Evolutionary conservation across 495 filamentous ascomycete species (phyloP), one percentile per base, ranked within the genome.

Genomic region (Tetracladium marchalianum): DNA sequence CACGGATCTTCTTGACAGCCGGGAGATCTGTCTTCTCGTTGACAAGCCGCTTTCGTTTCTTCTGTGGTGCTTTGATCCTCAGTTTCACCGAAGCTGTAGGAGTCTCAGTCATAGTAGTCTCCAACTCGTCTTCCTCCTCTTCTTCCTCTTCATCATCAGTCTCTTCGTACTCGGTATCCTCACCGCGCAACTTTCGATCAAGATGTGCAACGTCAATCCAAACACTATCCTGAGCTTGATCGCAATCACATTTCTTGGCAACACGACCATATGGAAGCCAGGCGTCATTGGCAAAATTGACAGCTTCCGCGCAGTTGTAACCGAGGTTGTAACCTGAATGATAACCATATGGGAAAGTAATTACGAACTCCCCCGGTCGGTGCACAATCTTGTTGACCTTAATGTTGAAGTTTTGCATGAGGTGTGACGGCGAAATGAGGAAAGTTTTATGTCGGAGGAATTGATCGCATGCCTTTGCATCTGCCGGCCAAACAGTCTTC

Each of bases 401-500:
- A 67, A 99, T 95, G 49, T 85, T 86, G 65, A 82, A 93, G 45
- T 90, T 80, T 24, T 83, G 82, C 49, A 89, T 82, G 34, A 99
- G 71, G 39, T 90, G 74, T 18, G 82, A 78, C 2, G 92, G 92
- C 0, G 93, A 97, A 49, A 99, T 94, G n/a, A 99, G 73, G 62
- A 95, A 99, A 10, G 84, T 93, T 65, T 99, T 99, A 72, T 98
- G 92, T 22, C 92, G 85, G 7, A 98, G 75, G 60, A 98, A 98
- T 54, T 98, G 92, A 51, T 88, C 82, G 58, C 92, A 98, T 39
- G 85, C 88, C 64, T 96, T 98, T n/a, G 90, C 86, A 60, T 97
- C 93, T 22, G 81, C 84, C 2, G 90, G 86, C 87, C 89, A 98
- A 43, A 95, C 85, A 47, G 78, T 87, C 60, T 85, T 88, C 92